phyloP scores from a whole-genome alignment of 176 grass and related monocot genomes.

The Rhipidocladum racemiflorum region DNA sequence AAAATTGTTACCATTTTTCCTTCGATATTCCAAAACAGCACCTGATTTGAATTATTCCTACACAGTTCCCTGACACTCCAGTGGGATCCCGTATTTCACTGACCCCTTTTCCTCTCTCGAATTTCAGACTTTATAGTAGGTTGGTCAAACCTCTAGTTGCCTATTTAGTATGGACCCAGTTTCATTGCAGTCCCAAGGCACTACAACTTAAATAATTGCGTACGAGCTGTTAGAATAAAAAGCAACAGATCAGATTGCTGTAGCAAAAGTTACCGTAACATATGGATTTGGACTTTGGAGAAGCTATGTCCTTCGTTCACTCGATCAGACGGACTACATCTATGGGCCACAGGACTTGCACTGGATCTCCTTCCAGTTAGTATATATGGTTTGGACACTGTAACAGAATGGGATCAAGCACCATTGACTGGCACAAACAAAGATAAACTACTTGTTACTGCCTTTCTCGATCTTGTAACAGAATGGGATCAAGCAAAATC shows the following conservation, averaged over 20 bases:
- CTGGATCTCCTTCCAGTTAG: too few relatives aligned
- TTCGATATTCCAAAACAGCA: neutral
- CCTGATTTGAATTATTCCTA: neutral
- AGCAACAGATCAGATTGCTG: too few relatives aligned
- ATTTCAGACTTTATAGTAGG: slow-evolving; percentile 9
- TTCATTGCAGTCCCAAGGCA: too few relatives aligned
- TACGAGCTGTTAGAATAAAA: too few relatives aligned
- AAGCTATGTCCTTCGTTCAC: too few relatives aligned
- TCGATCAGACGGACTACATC: too few relatives aligned
- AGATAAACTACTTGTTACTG: neutral
- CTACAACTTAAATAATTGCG: too few relatives aligned
- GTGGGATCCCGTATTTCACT: neutral
- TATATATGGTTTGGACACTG: neutral
- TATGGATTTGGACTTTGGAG: too few relatives aligned
- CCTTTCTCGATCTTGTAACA: neutral
- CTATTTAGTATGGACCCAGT: neutral
- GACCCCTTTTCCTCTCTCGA: neutral
- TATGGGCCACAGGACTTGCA: too few relatives aligned
- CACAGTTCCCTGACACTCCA: neutral
- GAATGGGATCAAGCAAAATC: slow-evolving; percentile 8
- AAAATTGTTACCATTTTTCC: neutral
- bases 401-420: too few relatives aligned
- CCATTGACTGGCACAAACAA: neutral
- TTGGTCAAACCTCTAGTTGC: slow-evolving; percentile 19
- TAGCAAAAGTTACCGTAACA: too few relatives aligned